Conservation (phyloP, 495 filamentous ascomycete species). For the Delitschia confertaspora region DNA sequence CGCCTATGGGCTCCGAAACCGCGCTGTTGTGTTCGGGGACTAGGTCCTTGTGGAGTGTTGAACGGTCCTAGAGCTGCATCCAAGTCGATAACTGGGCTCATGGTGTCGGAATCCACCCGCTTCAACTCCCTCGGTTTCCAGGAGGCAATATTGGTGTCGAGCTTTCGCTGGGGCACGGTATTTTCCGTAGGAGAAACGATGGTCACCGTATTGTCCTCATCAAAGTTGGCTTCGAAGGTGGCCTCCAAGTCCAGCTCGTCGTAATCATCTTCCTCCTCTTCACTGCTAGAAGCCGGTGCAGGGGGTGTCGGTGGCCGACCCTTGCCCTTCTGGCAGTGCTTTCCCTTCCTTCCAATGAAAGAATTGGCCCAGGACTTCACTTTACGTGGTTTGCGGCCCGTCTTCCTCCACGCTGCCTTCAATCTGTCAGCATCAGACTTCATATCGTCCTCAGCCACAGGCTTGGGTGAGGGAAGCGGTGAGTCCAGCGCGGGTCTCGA, state of each 20-base stretch:
- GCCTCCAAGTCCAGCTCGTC: constrained; percentile 27
- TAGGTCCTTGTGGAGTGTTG: constrained; percentile 52
- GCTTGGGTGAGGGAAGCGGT: constrained; percentile 15
- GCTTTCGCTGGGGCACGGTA: constrained; percentile 5
- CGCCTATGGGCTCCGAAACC: constrained; percentile 51
- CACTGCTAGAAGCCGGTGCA: constrained; percentile 9
- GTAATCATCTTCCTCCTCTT: constrained; percentile 15
- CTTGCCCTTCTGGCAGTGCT: constrained; percentile 21
- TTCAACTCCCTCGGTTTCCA: constrained; percentile 34
- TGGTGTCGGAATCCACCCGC: constrained; percentile 48
- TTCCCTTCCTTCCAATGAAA: constrained; percentile 58
- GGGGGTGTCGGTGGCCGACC: constrained; percentile 18
- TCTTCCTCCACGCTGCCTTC: constrained; percentile 39
- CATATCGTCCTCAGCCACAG: constrained; percentile 9
- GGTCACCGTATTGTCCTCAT: constrained; percentile 30
- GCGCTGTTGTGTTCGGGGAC: constrained; percentile 41
- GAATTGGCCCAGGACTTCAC: constrained; percentile 75
- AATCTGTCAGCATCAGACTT: constrained; percentile 14
- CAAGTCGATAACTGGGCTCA: constrained; percentile 80
- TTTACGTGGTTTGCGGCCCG: constrained; percentile 63
- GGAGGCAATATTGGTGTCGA: constrained; percentile 21
- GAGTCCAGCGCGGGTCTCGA: constrained; percentile 6
- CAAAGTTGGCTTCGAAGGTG: constrained; percentile 30
- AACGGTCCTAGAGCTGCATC: constrained; percentile 94
- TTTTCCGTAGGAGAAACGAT: constrained; percentile 25